These are phyloP conservation scores for Alternaria arborescens DNA, from an alignment of 2,329 filamentous ascomycete species.

Conservation along the genomic window DNA sequence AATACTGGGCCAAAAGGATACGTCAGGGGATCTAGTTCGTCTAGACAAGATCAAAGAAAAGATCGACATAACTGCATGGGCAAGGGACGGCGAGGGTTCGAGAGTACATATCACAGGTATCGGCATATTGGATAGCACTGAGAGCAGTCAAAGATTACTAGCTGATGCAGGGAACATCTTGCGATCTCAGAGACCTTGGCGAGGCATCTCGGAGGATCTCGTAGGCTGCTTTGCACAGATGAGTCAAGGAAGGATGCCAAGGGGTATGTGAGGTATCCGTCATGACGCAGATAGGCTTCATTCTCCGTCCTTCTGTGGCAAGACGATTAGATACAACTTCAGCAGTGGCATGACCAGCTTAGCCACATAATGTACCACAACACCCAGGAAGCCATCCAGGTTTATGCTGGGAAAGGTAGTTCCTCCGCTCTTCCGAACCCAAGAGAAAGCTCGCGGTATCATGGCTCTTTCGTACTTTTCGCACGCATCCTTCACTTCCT, in stretches of 20 bases:
- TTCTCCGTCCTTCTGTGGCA: background rate
- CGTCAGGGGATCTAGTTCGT: background rate
- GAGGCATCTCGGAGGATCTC: background rate
- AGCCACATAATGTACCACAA: background rate
- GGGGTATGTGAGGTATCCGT: background rate
- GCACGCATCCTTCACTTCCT: background rate
- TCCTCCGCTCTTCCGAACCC: conserved; percentile 7
- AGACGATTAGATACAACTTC: background rate
- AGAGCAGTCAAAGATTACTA: background rate
- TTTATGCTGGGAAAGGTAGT: background rate
- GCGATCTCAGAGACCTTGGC: background rate
- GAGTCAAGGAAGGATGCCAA: background rate
- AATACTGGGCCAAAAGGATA: background rate
- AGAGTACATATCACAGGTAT: background rate
- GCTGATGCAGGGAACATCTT: background rate
- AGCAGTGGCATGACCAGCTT: background rate
- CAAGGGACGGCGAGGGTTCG: background rate
- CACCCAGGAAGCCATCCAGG: background rate
- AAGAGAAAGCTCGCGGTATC: conserved; percentile 1
- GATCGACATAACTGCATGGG: background rate
- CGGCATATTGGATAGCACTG: background rate
- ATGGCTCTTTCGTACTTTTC: background rate
- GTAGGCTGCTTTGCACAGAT: background rate
- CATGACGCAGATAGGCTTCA: background rate
- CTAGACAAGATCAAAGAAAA: background rate